Conservation (phyloP, 768 basidiomycete species). For the Sistotremastrum niveocremeum region DNA sequence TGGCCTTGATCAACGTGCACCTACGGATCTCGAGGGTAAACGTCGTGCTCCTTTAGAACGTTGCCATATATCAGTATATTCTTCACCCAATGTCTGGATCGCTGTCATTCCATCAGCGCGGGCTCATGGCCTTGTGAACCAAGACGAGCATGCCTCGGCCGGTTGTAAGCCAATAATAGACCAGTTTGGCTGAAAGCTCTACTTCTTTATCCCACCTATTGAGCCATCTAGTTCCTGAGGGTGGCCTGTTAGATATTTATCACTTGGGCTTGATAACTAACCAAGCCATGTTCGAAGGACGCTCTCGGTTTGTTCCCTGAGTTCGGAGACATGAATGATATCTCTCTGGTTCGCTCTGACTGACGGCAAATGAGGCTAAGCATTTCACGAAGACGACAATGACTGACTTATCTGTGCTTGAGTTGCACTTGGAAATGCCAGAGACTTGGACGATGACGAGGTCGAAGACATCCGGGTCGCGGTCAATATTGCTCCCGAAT, state of each 20-base stretch:
- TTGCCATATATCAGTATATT: constrained; percentile 79
- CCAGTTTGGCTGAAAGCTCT: constrained; percentile 49
- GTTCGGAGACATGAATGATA: constrained; percentile 56
- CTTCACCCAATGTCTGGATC: constrained; percentile 77
- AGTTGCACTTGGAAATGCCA: constrained; percentile 57
- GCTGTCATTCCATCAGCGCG: constrained; percentile 26
- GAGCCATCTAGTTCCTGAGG: constrained; percentile 64
- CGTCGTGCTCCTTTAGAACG: constrained; percentile 31
- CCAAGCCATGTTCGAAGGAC: constrained; percentile 71
- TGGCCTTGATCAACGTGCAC: not conserved
- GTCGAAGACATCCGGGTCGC: not conserved
- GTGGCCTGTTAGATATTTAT: not conserved
- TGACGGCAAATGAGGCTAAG: constrained; percentile 18
- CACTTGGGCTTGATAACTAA: constrained; percentile 17
- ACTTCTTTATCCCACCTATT: constrained; percentile 73
- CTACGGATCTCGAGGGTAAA: constrained; percentile 29
- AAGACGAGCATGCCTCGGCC: constrained; percentile 41
- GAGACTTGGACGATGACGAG: constrained; percentile 14
- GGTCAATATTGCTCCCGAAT: too few relatives aligned
- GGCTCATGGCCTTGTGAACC: not conserved
- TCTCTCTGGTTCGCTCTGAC: constrained; percentile 82
- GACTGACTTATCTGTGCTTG: constrained; percentile 82
- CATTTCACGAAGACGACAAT: not conserved
- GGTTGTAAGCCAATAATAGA: constrained; percentile 63
- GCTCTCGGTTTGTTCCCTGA: constrained; percentile 63